A percentile compares a stretch with the other conserved stretches of the same genome.
phyloP scores from a whole-genome alignment of 1,139 yeast genomes.

The Lodderomyces elongisporus region DNA sequence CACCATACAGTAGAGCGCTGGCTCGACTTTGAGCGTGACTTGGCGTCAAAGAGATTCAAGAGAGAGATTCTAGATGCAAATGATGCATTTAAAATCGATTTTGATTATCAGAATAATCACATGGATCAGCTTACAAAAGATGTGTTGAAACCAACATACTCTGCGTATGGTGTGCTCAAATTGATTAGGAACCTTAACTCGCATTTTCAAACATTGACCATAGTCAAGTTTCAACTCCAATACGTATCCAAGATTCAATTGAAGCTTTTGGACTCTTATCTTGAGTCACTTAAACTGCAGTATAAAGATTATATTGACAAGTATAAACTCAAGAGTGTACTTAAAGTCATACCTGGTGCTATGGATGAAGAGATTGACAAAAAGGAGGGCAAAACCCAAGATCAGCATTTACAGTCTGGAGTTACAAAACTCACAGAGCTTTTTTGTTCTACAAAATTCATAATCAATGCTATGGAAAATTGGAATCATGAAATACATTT shows the following conservation, averaged over 20 bases:
- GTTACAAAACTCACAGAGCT: constrained; percentile 53
- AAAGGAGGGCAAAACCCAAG: constrained; percentile 3
- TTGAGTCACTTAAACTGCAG: constrained; percentile 43
- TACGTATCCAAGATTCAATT: constrained; percentile 70
- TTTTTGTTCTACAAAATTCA: constrained; percentile 55
- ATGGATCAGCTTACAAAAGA: constrained; percentile 14
- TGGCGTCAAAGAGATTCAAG: constrained; percentile 53
- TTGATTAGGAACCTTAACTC: constrained; percentile 64
- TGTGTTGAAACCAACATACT: constrained; percentile 56
- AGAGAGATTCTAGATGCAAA: constrained; percentile 48
- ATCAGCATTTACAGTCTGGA: constrained; percentile 28
- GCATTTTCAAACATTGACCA: constrained; percentile 52
- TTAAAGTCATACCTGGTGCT: constrained; percentile 36
- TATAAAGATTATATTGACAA: constrained; percentile 44
- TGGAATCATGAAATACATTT: constrained; percentile 68
- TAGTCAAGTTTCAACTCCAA: constrained; percentile 61
- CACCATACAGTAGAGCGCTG: constrained; percentile 42
- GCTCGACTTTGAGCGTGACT: constrained; percentile 59
- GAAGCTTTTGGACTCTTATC: constrained; percentile 56
- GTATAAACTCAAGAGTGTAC: constrained; percentile 29
- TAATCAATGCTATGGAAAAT: constrained; percentile 45
- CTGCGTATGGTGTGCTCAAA: constrained; percentile 58
- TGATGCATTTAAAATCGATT: constrained; percentile 59
- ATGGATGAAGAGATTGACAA: constrained; percentile 11
- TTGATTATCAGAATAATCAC: constrained; percentile 46